Evolutionary conservation across 2,329 filamentous ascomycete species (phyloP).

Genomic region (Trichoderma endophyticum): DNA sequence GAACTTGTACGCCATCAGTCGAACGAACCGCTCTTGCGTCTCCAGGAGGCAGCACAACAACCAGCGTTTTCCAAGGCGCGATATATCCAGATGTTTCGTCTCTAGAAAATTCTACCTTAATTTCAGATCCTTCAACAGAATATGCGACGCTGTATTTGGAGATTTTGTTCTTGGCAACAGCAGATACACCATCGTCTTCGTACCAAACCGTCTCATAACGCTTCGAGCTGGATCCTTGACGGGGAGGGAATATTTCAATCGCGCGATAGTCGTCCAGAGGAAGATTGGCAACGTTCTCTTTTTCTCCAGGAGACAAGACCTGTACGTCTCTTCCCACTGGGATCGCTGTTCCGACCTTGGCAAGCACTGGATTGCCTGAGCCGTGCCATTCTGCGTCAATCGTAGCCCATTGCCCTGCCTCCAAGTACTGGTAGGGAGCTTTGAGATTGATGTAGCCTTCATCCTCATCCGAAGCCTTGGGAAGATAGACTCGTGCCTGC

Average conservation of each 20-base stretch:
- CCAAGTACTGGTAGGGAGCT: slow-evolving; percentile 55
- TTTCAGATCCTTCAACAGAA: slow-evolving; percentile 17
- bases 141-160: slow-evolving; percentile 34
- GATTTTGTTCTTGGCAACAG: slow-evolving; percentile 31
- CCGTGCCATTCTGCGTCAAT: slow-evolving; percentile 43
- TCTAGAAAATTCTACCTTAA: slow-evolving; percentile 29
- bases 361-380: slow-evolving; percentile 39
- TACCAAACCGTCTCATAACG: slow-evolving; percentile 34
- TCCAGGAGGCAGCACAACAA: slow-evolving; percentile 32
- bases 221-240: slow-evolving; percentile 20
- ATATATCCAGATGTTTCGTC: slow-evolving; percentile 34
- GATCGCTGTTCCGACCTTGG: slow-evolving; percentile 39
- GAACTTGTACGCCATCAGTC: slow-evolving; percentile 14
- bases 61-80: slow-evolving; percentile 34
- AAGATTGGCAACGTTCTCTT: slow-evolving; percentile 37
- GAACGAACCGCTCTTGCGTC: slow-evolving; percentile 26
- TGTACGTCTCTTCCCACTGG: slow-evolving; percentile 39
- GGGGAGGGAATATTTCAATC: slow-evolving; percentile 43
- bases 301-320: slow-evolving; percentile 35
- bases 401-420: slow-evolving; percentile 40
- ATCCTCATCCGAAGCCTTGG: slow-evolving; percentile 51
- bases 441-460: slow-evolving; percentile 62
- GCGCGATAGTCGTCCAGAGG: slow-evolving; percentile 42
- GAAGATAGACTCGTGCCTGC: slow-evolving; percentile 60
- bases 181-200: slow-evolving; percentile 39